Percentiles rank a stretch among this genome's conserved stretches.
phyloP scores from a whole-genome alignment of 2,329 filamentous ascomycete species.

The Penicillium corylophilum region DNA sequence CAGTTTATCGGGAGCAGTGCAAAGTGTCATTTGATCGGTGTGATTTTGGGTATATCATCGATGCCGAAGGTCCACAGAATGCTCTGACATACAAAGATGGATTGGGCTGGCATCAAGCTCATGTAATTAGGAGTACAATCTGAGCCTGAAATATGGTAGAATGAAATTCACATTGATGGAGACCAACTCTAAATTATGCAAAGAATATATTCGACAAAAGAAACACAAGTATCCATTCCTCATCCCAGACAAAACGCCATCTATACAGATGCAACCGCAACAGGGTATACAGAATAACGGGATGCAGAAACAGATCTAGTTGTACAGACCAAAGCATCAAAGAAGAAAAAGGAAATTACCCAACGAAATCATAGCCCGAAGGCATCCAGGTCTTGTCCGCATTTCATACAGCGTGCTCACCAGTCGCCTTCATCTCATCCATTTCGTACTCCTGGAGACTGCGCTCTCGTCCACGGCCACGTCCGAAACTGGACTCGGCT shows the following conservation, averaged over 20 bases:
- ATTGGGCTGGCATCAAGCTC: no score
- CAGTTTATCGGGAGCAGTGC: no score
- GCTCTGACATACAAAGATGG: no score
- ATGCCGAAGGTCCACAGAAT: no score
- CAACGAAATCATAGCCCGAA: slow-evolving; percentile 15
- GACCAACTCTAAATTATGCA: slow-evolving; percentile 3
- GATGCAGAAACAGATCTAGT: slow-evolving; percentile 8
- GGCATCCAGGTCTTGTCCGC: slow-evolving; percentile 1
- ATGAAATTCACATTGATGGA: neutral
- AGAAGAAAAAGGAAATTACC: slow-evolving; percentile 6
- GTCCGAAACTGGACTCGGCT: slow-evolving; percentile 27
- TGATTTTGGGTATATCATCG: no score
- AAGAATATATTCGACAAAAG: slow-evolving; percentile 14
- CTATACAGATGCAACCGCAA: slow-evolving; percentile 31
- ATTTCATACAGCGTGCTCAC: slow-evolving; percentile 31
- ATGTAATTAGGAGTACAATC: no score
- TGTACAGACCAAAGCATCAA: slow-evolving; percentile 4
- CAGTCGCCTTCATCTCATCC: slow-evolving; percentile 32
- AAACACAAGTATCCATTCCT: slow-evolving; percentile 15
- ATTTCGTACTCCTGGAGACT: slow-evolving; percentile 37
- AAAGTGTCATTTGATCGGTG: no score
- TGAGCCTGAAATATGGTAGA: neutral
- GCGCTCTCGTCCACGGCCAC: slow-evolving; percentile 32
- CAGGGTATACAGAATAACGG: slow-evolving; percentile 32
- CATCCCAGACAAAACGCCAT: slow-evolving; percentile 29